A percentile compares a stretch with the other conserved stretches of the same genome.
Conservation (phyloP, 352 stramenopile genomes). For the Pythium dissotocum region DNA sequence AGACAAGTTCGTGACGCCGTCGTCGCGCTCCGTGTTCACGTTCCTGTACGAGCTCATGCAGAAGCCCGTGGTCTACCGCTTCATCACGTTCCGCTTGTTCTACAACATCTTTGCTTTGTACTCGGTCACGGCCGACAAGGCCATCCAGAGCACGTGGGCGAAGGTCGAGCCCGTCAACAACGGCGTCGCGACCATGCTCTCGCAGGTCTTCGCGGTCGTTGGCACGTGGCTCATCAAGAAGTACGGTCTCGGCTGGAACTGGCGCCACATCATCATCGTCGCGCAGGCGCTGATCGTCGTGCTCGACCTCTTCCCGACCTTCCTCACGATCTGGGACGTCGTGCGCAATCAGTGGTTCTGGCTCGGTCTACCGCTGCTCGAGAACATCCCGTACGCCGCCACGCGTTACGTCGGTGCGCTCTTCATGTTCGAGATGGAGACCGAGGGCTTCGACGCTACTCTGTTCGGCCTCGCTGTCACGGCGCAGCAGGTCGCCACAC, state of each 20-base stretch:
- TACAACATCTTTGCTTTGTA: constrained; percentile 42
- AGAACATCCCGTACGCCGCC: constrained; percentile 19
- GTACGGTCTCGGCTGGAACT: constrained; percentile 61
- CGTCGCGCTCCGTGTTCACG: constrained; percentile 22
- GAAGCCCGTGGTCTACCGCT: constrained; percentile 37
- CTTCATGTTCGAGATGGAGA: constrained; percentile 26
- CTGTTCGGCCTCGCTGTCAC: constrained; percentile 31
- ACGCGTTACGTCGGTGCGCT: constrained; percentile 25
- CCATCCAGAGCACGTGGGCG: constrained; percentile 55
- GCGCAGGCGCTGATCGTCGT: not conserved
- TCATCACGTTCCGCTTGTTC: constrained; percentile 35
- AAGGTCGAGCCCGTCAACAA: constrained; percentile 63
- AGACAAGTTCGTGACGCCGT: constrained; percentile 26
- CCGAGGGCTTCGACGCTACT: constrained; percentile 28
- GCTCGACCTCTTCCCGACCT: constrained; percentile 23
- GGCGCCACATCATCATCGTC: constrained; percentile 14
- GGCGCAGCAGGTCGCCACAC: constrained; percentile 18
- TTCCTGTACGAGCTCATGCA: constrained; percentile 60
- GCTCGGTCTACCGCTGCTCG: constrained; percentile 28
- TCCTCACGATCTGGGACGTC: constrained; percentile 31
- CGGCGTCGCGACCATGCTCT: constrained; percentile 47
- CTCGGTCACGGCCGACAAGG: constrained; percentile 44
- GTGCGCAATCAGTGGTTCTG: constrained; percentile 27
- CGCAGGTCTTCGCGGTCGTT: constrained; percentile 39
- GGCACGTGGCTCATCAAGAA: constrained; percentile 43